These are phyloP conservation scores for Penicillium steckii DNA, from an alignment of 495 filamentous ascomycete genomes.

Conservation along the genomic window DNA sequence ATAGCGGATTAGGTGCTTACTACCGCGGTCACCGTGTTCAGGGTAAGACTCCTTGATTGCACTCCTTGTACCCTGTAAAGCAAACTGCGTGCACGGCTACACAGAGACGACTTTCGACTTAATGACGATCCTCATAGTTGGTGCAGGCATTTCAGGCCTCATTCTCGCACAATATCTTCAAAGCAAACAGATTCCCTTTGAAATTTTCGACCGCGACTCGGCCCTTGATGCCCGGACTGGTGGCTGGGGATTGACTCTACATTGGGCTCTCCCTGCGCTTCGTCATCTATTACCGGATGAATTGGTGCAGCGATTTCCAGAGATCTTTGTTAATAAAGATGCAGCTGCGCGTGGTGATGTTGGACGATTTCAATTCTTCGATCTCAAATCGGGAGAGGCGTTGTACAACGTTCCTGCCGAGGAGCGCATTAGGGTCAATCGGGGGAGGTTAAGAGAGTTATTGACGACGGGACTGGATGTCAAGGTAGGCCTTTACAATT, in stretches of 20 bases:
- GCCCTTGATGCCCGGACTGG: conserved; percentile 38
- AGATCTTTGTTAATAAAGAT: conserved; percentile 50
- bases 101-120: background rate
- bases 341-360: conserved; percentile 40
- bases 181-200: conserved; percentile 41
- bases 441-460: conserved; percentile 46
- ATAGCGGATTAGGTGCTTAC: background rate
- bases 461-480: conserved; percentile 49
- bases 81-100: background rate
- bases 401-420: conserved; percentile 48
- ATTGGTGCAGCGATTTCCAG: conserved; percentile 45
- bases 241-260: conserved; percentile 61
- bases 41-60: background rate
- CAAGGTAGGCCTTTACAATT: conserved; percentile 20
- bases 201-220: conserved; percentile 56
- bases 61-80: too few relatives aligned
- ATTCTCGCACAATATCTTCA: conserved; percentile 58
- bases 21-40: too few relatives aligned
- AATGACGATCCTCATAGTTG: conserved; percentile 51
- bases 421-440: conserved; percentile 48
- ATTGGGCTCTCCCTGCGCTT: conserved; percentile 55
- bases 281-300: conserved; percentile 48
- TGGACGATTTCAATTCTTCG: conserved; percentile 54
- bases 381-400: conserved; percentile 48
- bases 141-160: conserved; percentile 59